Conservation (phyloP, 441 rosid species). For the Metrosideros polymorpha region DNA sequence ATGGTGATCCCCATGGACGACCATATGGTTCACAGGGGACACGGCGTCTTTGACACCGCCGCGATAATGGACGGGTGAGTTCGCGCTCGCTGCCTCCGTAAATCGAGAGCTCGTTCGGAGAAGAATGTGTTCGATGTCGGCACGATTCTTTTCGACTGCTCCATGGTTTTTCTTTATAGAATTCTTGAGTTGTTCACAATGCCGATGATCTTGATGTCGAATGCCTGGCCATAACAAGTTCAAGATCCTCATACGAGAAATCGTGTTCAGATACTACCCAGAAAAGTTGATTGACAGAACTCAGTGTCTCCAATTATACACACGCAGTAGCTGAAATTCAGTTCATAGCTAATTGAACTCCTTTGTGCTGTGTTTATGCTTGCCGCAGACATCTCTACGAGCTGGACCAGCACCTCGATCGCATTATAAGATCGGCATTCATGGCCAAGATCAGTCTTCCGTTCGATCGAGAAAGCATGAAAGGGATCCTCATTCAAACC, state of each 20-base stretch:
- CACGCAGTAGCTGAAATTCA: background rate
- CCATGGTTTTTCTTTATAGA: too few species aligned
- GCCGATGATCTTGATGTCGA: background rate
- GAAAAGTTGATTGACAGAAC: background rate
- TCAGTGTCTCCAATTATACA: background rate
- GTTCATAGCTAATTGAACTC: background rate
- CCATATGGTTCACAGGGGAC: slow-evolving; percentile 93
- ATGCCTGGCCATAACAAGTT: background rate
- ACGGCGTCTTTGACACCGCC: slow-evolving; percentile 90
- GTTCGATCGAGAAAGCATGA: slow-evolving; percentile 44
- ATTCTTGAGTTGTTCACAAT: too few species aligned
- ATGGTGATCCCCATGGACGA: slow-evolving; percentile 91
- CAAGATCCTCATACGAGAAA: background rate
- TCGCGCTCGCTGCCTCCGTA: background rate
- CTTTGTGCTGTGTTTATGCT: background rate
- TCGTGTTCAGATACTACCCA: background rate
- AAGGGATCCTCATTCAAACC: slow-evolving; percentile 58
- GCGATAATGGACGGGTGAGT: slow-evolving; percentile 71
- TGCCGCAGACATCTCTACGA: slow-evolving; percentile 59
- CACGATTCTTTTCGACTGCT: too few species aligned
- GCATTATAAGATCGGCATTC: slow-evolving; percentile 69
- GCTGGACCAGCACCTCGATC: slow-evolving; percentile 85
- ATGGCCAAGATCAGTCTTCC: slow-evolving; percentile 66
- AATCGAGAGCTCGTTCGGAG: background rate
- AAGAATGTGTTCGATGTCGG: background rate